Base-by-base conservation (phyloP, 169 alveolate species). In the Plasmodium malariae region DNA sequence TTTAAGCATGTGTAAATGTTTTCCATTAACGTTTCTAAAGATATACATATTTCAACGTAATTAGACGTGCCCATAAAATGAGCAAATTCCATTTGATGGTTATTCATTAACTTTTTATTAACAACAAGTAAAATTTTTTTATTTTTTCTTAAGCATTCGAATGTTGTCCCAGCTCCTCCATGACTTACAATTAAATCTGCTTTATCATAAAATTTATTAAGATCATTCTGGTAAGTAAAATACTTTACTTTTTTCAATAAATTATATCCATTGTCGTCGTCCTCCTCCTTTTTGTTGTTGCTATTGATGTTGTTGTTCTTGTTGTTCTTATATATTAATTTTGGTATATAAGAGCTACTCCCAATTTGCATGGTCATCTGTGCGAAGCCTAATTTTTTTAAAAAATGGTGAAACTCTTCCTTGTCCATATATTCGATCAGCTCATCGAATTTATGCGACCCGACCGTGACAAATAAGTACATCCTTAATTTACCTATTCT, bases 111-210 rank as follows among this genome's bases (percentile, higher is more conserved):
- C 19, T 89, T 92, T 54, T 63, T 91, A 86, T 96, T 96, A 3
- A 94, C 96, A 24, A 96, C 95, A 68, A 94, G 95, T 19, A 96
- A 78, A 0, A 95, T 96, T 80, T 93, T 93, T 74, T 95, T 95
- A 37, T 89, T 78, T 74, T 71, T 89, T 76, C 94, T 71, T 72
- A 95, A 92, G 62, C 94, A 89, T 89, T 95, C 97, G 28, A 96
- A 68, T 43, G 96, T 93, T 34, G 94, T 94, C 1, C 98, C 98
- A 68, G 97, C 96, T 14, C 98, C 98, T 69, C 93, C 95, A 91
- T 96, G 98, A 9, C 96, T 89, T 19, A 96, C 90, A 49, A 96
- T 83, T 55, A 96, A 74, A 19, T 96, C 96, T 37, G 95, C 90
- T 17, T 89, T 57, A 48, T 87, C 57, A 40, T 93, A 74, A 17